phyloP scores from a whole-genome alignment of 208 protist genomes.

The Strigomonas culicis region DNA sequence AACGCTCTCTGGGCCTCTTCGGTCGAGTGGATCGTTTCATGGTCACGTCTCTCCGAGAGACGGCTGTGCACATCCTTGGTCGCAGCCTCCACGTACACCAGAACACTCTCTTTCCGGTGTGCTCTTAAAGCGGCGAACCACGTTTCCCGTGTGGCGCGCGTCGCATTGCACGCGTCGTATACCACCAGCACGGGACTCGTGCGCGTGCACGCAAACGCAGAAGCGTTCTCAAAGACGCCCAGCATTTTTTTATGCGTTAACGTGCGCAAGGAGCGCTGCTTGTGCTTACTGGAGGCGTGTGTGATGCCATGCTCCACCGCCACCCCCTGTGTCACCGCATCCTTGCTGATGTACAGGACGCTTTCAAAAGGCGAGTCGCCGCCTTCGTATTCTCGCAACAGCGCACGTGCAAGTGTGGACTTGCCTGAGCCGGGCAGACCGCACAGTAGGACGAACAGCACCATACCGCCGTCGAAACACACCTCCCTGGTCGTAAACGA shows the following conservation, averaged over 20 bases:
- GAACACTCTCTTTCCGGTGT: too few relatives aligned
- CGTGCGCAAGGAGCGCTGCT: conserved; percentile 44
- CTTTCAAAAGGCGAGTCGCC: conserved; percentile 28
- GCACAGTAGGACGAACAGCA: conserved; percentile 45
- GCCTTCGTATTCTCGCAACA: conserved; percentile 9
- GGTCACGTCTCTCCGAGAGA: conserved; percentile 25
- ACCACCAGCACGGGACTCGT: conserved; percentile 39
- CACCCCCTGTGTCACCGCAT: conserved; percentile 38
- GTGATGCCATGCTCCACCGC: conserved; percentile 30
- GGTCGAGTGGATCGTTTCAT: conserved; percentile 38
- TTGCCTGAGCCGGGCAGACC: conserved; percentile 61
- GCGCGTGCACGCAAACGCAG: conserved; percentile 11
- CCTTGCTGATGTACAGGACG: conserved; percentile 51
- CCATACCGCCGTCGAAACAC: conserved; percentile 5
- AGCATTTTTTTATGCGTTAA: conserved; percentile 34
- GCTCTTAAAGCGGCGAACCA: conserved; percentile 24
- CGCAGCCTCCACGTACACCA: conserved; percentile 54
- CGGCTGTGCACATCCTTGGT: too few relatives aligned
- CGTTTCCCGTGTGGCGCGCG: conserved; percentile 26
- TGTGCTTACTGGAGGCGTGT: conserved; percentile 58
- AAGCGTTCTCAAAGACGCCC: conserved; percentile 20
- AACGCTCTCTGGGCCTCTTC: conserved; percentile 65
- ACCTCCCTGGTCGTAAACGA: not conserved
- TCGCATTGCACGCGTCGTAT: conserved; percentile 79
- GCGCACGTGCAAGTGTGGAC: conserved; percentile 21